Percentiles rank a stretch among this genome's conserved stretches.
Conservation (phyloP, 495 filamentous ascomycete genomes). For the Daldinia childiae region DNA sequence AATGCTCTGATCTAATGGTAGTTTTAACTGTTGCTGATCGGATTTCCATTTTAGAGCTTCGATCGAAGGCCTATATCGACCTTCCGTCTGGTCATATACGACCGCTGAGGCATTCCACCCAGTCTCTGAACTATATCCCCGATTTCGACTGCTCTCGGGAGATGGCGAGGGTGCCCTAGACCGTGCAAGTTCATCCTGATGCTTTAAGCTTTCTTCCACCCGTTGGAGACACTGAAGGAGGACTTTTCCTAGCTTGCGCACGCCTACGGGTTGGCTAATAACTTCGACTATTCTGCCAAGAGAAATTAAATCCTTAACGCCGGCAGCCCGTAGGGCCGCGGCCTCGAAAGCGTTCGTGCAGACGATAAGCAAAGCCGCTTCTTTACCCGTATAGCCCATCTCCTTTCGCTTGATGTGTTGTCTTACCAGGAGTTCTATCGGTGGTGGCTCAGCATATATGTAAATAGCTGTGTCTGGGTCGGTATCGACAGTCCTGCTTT, state of each 20-base stretch:
- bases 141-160: not conserved
- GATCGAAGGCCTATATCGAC: constrained; percentile 22
- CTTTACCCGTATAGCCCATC: constrained; percentile 11
- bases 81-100: constrained; percentile 11
- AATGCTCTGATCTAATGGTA: not conserved
- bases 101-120: constrained; percentile 19
- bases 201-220: constrained; percentile 9
- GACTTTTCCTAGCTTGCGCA: constrained; percentile 37
- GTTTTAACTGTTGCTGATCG: constrained; percentile 13
- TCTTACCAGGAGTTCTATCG: constrained; percentile 30
- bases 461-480: constrained; percentile 32
- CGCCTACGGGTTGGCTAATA: constrained; percentile 40
- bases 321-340: constrained; percentile 35
- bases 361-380: constrained; percentile 34
- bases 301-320: constrained; percentile 28
- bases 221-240: constrained; percentile 28
- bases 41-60: constrained; percentile 34
- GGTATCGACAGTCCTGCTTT: constrained; percentile 21
- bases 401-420: constrained; percentile 24
- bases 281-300: constrained; percentile 40
- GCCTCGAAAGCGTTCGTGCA: constrained; percentile 43
- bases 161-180: constrained; percentile 24
- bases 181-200: not conserved
- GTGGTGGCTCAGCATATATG: constrained; percentile 42
- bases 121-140: not conserved